phyloP scores from a whole-genome alignment of 2,329 filamentous ascomycete genomes.

The Botrytis squamosa region DNA sequence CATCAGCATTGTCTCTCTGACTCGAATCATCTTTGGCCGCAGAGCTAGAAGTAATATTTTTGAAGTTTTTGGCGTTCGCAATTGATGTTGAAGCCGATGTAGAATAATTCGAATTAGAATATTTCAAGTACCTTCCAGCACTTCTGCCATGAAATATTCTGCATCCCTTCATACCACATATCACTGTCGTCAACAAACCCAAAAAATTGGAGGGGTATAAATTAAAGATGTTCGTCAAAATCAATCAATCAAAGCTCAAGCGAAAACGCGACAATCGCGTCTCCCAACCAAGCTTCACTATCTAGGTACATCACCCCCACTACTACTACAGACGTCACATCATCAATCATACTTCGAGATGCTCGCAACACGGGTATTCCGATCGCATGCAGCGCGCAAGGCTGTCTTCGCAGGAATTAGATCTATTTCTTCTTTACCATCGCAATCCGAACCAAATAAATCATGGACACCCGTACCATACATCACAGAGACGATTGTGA shows the following conservation, averaged over 20 bases:
- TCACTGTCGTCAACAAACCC: neutral
- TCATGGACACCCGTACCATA: constrained; percentile 49
- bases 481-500: constrained; percentile 54
- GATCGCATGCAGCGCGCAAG: constrained; percentile 31
- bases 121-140: constrained; percentile 19
- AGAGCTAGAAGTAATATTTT: neutral
- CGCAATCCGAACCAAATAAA: constrained; percentile 34
- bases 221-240: constrained; percentile 3
- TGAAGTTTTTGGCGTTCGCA: neutral
- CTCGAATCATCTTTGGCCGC: neutral
- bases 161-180: constrained; percentile 37
- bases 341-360: constrained; percentile 25
- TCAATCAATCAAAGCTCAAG: constrained; percentile 12
- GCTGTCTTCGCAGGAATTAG: constrained; percentile 28
- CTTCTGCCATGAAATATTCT: constrained; percentile 28
- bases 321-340: neutral
- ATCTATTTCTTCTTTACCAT: constrained; percentile 32
- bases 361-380: constrained; percentile 34
- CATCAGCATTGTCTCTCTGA: neutral
- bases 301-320: neutral
- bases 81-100: neutral
- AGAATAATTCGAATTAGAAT: neutral
- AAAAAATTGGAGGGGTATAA: neutral
- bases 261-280: constrained; percentile 27
- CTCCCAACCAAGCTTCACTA: constrained; percentile 17